Conservation (phyloP, 306 rosid genomes). For the Pyrus betulifolia region DNA sequence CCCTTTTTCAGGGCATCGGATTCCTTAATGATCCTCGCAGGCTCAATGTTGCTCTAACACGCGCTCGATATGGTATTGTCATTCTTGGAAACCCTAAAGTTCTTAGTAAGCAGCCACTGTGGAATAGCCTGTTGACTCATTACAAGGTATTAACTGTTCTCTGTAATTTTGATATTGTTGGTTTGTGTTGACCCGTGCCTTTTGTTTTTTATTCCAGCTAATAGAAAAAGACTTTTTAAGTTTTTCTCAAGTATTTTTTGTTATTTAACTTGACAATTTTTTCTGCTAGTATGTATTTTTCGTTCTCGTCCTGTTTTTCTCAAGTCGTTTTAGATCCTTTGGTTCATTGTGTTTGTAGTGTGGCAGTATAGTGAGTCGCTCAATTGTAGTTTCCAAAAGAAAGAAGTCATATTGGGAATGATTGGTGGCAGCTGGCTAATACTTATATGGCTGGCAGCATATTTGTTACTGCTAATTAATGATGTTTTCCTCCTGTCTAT, state of each 20-base stretch:
- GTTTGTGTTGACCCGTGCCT: slow-evolving; percentile 2
- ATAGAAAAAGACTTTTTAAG: background rate
- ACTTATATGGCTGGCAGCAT: background rate
- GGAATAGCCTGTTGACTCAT: slow-evolving; percentile 96
- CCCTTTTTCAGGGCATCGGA: slow-evolving; percentile 75
- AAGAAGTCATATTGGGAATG: background rate
- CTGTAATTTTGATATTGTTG: background rate
- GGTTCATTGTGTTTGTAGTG: background rate
- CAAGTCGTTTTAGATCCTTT: background rate
- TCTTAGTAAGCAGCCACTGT: slow-evolving; percentile 91
- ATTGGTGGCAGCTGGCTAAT: background rate
- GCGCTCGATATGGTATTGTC: slow-evolving; percentile 98
- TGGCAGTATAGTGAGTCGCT: background rate
- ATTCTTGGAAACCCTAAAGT: slow-evolving; percentile 98
- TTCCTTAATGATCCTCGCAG: slow-evolving; percentile 95
- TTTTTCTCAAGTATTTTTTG: background rate
- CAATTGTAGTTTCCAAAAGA: background rate
- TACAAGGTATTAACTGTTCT: slow-evolving; percentile 60
- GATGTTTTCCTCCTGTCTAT: background rate
- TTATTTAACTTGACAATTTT: background rate
- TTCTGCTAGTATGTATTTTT: background rate
- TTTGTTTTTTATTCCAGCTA: background rate
- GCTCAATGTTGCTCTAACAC: slow-evolving; percentile 96
- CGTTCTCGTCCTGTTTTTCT: background rate
- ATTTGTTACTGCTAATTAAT: background rate